phyloP scores from a whole-genome alignment of 306 rosid species.

The Astragalus glycyphyllos region DNA sequence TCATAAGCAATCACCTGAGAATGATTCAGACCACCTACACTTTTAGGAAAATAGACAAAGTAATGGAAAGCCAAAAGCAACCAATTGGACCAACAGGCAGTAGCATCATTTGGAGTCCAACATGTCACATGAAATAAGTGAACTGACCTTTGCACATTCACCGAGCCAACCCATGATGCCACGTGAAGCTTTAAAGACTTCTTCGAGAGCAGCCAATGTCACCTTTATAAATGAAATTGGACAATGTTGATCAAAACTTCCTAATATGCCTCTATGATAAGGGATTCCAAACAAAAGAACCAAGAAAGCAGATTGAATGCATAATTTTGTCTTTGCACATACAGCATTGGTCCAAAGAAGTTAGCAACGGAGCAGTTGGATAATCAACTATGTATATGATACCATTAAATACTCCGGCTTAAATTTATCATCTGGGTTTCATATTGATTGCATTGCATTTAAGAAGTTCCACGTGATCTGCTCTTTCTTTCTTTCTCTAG shows the following conservation, averaged over 20 bases:
- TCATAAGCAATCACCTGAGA: slow-evolving; percentile 75
- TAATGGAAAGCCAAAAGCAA: slow-evolving; percentile 14
- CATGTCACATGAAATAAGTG: slow-evolving; percentile 12
- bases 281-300: neutral
- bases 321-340: neutral
- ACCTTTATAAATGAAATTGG: slow-evolving; percentile 53
- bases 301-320: neutral
- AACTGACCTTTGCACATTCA: slow-evolving; percentile 83
- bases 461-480: neutral
- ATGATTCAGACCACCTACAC: slow-evolving; percentile 28
- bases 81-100: neutral
- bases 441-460: neutral
- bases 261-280: slow-evolving; percentile 17
- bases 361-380: neutral
- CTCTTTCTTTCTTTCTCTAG: slow-evolving; percentile 5
- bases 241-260: slow-evolving; percentile 7
- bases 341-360: neutral
- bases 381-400: neutral
- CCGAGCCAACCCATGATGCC: slow-evolving; percentile 89
- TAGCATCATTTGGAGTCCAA: slow-evolving; percentile 19
- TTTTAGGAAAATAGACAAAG: slow-evolving; percentile 19
- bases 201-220: slow-evolving; percentile 89
- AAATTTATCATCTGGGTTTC: slow-evolving; percentile 1
- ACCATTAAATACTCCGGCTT: neutral
- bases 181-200: slow-evolving; percentile 89